Evolutionary conservation across 805 yeast genomes (phyloP), one percentile per base, ranked within the genome.

Genomic region (Suhomyces faveliae): DNA sequence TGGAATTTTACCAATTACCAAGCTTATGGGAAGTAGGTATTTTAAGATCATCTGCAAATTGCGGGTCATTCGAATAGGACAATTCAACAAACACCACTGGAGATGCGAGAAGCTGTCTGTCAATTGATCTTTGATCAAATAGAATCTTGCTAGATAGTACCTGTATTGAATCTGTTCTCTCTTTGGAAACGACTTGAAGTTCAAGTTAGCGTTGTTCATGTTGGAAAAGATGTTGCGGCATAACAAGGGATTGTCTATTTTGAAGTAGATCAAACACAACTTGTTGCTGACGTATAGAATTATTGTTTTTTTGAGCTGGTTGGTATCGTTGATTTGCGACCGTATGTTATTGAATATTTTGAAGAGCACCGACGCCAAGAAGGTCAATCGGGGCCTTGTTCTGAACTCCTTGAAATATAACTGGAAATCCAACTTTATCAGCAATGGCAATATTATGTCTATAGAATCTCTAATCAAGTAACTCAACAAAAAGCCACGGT

Each of bases 191-290:
- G 67, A 61, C 3, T 52, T 53, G 45, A 73, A 72, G 35, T 68
- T 70, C 35, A 82, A 63, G 20, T 68, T 66, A 15, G 83, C 70
- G 42, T 79, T 78, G 54, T 77, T 79, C 68, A 83, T 76, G 59
- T 82, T 83, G 27, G 84, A 74, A 56, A 81, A 81, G 35, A 83
- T 80, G 54, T 83, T 81, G 29, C 81, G 74, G 62, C 87, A 83
- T 13, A 81, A 63, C 53, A 81, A 67, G 5, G 86, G 85, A 24
- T 77, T 79, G 24, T 71, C 76, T 19, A 83, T 73, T 35, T 62
- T 66, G 58, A 79, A 83, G 60, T 84, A 85, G 5, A 80, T 64
- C 47, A 77, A 72, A 58, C 87, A 83, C 43, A 84, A 65, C 48
- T 70, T 68, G 29, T 71, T 73, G 1, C 87, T 84, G 11, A 83